These are phyloP conservation scores for Candida stauntonica DNA, from an alignment of 805 yeast genomes.

Conservation along the genomic window DNA sequence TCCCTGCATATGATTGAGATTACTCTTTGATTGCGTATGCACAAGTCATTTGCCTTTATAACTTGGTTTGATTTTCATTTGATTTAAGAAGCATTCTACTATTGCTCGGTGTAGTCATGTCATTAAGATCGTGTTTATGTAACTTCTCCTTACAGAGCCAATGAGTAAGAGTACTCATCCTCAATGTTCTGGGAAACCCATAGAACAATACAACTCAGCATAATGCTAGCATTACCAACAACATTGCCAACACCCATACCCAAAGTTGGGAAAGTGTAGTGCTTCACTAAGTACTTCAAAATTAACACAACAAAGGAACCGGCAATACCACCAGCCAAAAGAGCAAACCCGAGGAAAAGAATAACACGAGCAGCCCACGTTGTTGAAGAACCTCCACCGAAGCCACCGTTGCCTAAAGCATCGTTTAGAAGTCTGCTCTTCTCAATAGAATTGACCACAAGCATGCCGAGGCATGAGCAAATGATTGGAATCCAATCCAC, in stretches of 20 bases:
- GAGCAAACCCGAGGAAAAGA: conserved; percentile 85
- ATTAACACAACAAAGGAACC: conserved; percentile 88
- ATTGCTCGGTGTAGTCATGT: too few relatives aligned
- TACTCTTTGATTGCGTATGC: too few relatives aligned
- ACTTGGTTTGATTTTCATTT: too few relatives aligned
- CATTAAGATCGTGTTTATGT: too few relatives aligned
- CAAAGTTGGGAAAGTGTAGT: conserved; percentile 78
- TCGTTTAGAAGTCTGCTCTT: conserved; percentile 37
- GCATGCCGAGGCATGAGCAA: conserved; percentile 85
- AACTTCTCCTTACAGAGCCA: conserved; percentile 52
- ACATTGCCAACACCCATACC: conserved; percentile 94
- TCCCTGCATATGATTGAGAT: too few relatives aligned
- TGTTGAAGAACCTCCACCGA: conserved; percentile 41
- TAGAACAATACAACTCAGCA: conserved; percentile 82
- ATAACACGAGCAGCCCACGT: conserved; percentile 95
- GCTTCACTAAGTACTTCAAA: conserved; percentile 75
- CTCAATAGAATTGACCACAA: conserved; percentile 53
- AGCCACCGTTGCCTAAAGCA: conserved; percentile 29
- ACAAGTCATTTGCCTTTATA: too few relatives aligned
- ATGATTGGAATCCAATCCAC: conserved; percentile 95
- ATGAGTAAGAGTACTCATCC: conserved; percentile 91
- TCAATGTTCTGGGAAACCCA: conserved; percentile 96
- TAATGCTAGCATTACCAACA: conserved; percentile 68
- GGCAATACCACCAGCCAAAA: conserved; percentile 90
- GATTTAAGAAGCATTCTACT: too few relatives aligned